Conservation (phyloP, 345 rosid species). For the Toxicodendron radicans region DNA sequence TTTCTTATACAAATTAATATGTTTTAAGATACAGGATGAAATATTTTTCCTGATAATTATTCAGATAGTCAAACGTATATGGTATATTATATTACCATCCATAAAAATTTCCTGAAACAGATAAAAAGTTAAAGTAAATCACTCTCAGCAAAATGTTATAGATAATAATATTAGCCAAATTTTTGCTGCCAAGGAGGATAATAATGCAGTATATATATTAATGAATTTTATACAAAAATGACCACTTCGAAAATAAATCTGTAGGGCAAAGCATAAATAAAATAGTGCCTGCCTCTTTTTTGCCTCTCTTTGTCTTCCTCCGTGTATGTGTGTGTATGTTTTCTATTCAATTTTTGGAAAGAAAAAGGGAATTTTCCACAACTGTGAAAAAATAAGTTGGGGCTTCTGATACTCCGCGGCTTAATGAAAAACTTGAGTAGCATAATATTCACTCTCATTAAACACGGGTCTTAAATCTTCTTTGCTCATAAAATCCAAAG, state of each 20-base stretch:
- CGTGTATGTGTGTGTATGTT: not conserved
- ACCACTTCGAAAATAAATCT: not conserved
- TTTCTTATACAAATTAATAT: too few species aligned
- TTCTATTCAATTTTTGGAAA: not conserved
- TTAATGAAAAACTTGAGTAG: constrained; percentile 92
- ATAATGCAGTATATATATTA: not conserved
- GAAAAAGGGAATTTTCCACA: not conserved
- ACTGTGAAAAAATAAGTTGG: not conserved
- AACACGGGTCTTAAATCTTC: constrained; percentile 95
- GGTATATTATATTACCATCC: too few species aligned
- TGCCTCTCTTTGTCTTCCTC: not conserved
- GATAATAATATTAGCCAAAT: not conserved
- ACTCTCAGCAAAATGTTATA: too few species aligned
- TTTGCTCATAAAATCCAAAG: constrained; percentile 86
- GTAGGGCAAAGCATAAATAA: not conserved
- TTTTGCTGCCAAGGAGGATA: not conserved
- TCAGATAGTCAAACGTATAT: too few species aligned
- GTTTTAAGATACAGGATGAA: too few species aligned
- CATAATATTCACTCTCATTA: constrained; percentile 95
- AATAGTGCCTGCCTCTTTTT: not conserved
- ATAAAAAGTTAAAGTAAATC: too few species aligned
- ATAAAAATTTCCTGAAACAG: too few species aligned
- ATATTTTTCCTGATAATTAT: too few species aligned
- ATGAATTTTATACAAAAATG: constrained; percentile 16
- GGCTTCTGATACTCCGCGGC: not conserved